Percentiles rank a stretch among this genome's conserved stretches.
phyloP scores from a whole-genome alignment of 2,329 filamentous ascomycete species.

The Aspergillus piperis region DNA sequence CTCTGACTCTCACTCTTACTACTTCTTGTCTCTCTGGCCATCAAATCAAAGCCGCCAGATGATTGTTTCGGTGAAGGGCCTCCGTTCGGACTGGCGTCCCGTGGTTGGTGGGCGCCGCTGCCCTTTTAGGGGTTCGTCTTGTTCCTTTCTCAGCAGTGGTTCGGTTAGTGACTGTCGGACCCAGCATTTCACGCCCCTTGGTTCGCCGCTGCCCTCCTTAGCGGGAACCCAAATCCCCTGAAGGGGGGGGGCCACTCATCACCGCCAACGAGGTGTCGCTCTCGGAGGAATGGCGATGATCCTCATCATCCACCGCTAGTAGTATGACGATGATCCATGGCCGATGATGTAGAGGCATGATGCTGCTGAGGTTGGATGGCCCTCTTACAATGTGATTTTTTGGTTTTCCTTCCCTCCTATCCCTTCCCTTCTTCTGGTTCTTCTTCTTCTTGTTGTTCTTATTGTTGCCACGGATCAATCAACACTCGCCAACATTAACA shows the following conservation, averaged over 20 bases:
- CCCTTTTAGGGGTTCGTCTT: conserved; percentile 18
- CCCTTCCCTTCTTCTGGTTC: no score
- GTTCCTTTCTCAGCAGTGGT: conserved; percentile 8
- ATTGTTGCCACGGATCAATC: conserved; percentile 4
- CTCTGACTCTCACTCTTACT: no score
- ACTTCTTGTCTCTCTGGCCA: neutral
- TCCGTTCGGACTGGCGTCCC: conserved; percentile 9
- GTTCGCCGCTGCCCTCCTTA: conserved; percentile 17
- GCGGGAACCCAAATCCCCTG: conserved; percentile 16
- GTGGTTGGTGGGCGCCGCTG: conserved; percentile 11
- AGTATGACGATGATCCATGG: conserved; percentile 11
- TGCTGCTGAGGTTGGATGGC: neutral
- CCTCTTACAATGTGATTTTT: neutral
- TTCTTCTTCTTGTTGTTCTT: neutral
- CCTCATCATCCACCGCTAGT: conserved; percentile 23
- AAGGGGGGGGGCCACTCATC: conserved; percentile 16
- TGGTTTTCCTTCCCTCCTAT: neutral
- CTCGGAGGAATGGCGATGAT: conserved; percentile 23
- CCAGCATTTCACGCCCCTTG: conserved; percentile 20
- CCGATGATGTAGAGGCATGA: conserved; percentile 7
- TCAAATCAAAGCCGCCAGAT: neutral
- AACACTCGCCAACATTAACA: neutral
- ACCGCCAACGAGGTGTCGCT: conserved; percentile 17
- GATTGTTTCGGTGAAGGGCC: conserved; percentile 13
- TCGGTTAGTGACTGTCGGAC: conserved; percentile 17